These are phyloP conservation scores for Camellia oleifera DNA, from an alignment of 179 eudicot species.

Conservation along the genomic window DNA sequence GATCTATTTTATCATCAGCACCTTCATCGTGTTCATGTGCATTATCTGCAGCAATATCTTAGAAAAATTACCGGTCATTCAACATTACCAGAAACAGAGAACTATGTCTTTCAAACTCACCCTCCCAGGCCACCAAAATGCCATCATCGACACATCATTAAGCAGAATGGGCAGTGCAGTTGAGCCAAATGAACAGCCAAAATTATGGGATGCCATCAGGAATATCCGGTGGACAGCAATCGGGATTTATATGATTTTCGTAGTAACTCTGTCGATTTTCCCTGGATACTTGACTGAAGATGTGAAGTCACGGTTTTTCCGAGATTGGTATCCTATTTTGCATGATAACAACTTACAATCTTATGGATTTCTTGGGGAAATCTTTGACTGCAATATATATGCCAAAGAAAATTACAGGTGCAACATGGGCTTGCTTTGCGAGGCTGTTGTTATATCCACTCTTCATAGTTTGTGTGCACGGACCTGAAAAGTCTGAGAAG, in stretches of 20 bases:
- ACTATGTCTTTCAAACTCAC: neutral
- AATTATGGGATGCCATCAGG: too few relatives aligned
- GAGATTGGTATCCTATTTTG: slow-evolving; percentile 48
- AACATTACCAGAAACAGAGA: neutral
- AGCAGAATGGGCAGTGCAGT: too few relatives aligned
- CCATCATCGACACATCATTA: too few relatives aligned
- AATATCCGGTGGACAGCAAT: too few relatives aligned
- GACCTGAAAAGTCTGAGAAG: slow-evolving; percentile 43
- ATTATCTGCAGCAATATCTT: neutral
- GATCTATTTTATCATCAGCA: neutral
- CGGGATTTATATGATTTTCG: too few relatives aligned
- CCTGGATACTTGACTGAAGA: slow-evolving; percentile 20
- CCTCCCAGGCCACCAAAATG: too few relatives aligned
- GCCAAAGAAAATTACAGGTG: slow-evolving; percentile 25
- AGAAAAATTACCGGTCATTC: neutral
- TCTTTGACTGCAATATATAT: slow-evolving; percentile 30
- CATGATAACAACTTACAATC: slow-evolving; percentile 35
- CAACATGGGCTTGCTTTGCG: slow-evolving; percentile 36
- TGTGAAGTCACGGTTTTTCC: slow-evolving; percentile 24
- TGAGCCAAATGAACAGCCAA: too few relatives aligned
- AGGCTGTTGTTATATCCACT: slow-evolving; percentile 44
- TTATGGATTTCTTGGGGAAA: slow-evolving; percentile 39
- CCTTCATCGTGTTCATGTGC: too few relatives aligned
- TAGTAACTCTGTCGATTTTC: too few relatives aligned
- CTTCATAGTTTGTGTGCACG: slow-evolving; percentile 40